These are phyloP conservation scores for Scheffersomyces titani DNA, from an alignment of 1,139 yeast species.

Conservation along the genomic window DNA sequence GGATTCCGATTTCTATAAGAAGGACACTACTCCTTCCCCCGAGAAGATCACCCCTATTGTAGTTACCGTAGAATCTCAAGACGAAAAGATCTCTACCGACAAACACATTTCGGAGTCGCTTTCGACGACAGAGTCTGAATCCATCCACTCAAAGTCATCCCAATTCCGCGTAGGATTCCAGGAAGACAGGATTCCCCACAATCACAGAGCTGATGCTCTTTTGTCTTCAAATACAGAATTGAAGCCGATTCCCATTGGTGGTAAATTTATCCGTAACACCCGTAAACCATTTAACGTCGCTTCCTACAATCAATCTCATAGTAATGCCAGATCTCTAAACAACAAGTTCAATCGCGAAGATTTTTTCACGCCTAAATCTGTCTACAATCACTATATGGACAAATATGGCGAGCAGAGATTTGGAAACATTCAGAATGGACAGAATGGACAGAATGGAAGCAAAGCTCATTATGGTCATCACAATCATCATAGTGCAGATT, in stretches of 20 bases:
- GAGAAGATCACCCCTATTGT: constrained; percentile 3
- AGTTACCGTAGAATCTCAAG: constrained; percentile 16
- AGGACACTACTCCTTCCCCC: constrained; percentile 7
- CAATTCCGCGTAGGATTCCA: constrained; percentile 5
- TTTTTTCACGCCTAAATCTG: constrained; percentile 76
- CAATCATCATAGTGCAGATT: constrained; percentile 17
- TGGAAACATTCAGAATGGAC: constrained; percentile 11
- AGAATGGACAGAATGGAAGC: constrained; percentile 13
- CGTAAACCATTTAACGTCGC: constrained; percentile 69
- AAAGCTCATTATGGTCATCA: constrained; percentile 4
- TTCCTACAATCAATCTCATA: constrained; percentile 40
- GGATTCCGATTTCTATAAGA: constrained; percentile 18
- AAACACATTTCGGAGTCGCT: constrained; percentile 7
- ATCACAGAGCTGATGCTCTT: constrained; percentile 49
- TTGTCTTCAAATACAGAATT: constrained; percentile 41
- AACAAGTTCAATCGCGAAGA: constrained; percentile 62
- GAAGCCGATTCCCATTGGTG: constrained; percentile 46
- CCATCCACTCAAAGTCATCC: constrained; percentile 7
- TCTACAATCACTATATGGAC: constrained; percentile 69
- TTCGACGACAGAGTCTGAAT: constrained; percentile 12
- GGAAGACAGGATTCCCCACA: constrained; percentile 32
- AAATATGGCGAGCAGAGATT: constrained; percentile 53
- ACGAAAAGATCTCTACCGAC: constrained; percentile 10
- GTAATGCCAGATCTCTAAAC: constrained; percentile 26
- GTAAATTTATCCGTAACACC: constrained; percentile 42